Evolutionary conservation across 225 moss, liverwort and hornwort species (phyloP), one percentile per base, ranked within the genome.

Genomic region (Neckera pumila): DNA sequence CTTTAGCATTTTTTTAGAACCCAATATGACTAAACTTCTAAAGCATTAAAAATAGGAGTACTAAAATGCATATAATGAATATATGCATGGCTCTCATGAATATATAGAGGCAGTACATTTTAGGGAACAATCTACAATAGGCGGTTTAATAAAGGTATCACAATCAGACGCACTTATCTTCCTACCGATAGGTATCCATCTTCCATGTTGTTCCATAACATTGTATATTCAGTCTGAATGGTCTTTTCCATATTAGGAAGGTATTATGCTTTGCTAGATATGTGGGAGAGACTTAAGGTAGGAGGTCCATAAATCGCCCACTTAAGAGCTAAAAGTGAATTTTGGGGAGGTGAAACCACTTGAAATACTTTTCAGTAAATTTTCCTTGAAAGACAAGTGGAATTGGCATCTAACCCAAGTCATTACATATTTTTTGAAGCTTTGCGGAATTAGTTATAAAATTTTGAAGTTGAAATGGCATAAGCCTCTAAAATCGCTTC

Each of bases 81-180:
- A n/a, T n/a, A 12, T 0, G 4, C 6, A 12, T 7, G 0, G 0
- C 7, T 74, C 31, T 19, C 0, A 31, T 12, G 4, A 49, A 47
- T 31, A n/a, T n/a, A n/a, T n/a, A 74, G 30, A 31, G 1, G 20
- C 2, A 12, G 0, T 31, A 47, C 7, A 47, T 30, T 30, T 11
- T 17, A 22, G 9, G 3, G 8, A 42, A 43, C 11, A 74, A 47
- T 9, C 11, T 17, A 7, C 1, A 4, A 11, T 4, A 47, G 0
- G 4, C 0, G 0, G 0, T 18, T 6, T 18, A 3, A 30, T 0
- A 47, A 30, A 74, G 11, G 4, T 74, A 0, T 7, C 11, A 30
- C 31, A 31, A 47, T 7, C 1, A 74, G 0, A 0, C 31, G 4
- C 4, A 47, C 11, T 10, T 73, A 45, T 4, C 2, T 31, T 49